Conservation (phyloP, 2,329 filamentous ascomycete genomes). For the Talaromyces sp. region DNA sequence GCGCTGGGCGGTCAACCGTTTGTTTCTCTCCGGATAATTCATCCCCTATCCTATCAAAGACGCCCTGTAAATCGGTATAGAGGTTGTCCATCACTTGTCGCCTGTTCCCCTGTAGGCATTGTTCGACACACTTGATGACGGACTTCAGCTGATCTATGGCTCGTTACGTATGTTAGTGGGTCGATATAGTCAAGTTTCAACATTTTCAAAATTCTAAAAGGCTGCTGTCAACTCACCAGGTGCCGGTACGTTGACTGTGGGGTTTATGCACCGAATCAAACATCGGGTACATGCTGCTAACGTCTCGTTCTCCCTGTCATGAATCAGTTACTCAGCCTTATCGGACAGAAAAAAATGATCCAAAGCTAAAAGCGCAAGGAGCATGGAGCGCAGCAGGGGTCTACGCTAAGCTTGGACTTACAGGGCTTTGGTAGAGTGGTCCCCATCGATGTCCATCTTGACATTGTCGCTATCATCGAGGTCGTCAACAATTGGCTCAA, state of each 20-base stretch:
- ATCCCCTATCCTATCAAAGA: constrained; percentile 31
- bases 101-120: constrained; percentile 31
- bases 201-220: neutral
- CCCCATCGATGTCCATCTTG: constrained; percentile 66
- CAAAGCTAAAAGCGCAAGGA: neutral
- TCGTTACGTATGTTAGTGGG: constrained; percentile 4
- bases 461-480: constrained; percentile 52
- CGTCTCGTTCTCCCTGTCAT: constrained; percentile 31
- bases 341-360: neutral
- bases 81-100: constrained; percentile 33
- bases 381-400: neutral
- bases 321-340: constrained; percentile 6
- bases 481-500: constrained; percentile 60
- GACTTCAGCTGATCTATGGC: constrained; percentile 10
- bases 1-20: constrained; percentile 22
- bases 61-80: constrained; percentile 34
- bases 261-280: constrained; percentile 37
- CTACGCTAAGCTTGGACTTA: constrained; percentile 20
- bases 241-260: constrained; percentile 23
- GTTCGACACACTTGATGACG: constrained; percentile 26
- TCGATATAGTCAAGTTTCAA: neutral
- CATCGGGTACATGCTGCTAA: constrained; percentile 39
- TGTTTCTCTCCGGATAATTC: constrained; percentile 22
- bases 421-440: constrained; percentile 38
- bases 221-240: constrained; percentile 25